Evolutionary conservation across 495 filamentous ascomycete genomes (phyloP), one percentile per base, ranked within the genome.

Genomic region (Tricharina praecox): DNA sequence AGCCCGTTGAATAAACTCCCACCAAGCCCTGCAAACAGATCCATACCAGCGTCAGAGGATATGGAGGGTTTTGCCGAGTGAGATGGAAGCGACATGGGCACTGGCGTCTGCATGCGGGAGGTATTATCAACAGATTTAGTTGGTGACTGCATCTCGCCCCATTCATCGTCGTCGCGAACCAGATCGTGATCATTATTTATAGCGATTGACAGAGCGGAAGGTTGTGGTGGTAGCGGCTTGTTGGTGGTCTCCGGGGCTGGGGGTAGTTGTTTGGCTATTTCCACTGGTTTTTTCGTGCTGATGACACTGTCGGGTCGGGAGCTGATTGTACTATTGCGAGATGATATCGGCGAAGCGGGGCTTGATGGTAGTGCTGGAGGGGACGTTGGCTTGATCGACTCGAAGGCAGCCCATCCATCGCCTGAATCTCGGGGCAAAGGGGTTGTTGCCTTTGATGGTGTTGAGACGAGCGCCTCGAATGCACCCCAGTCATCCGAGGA

Each of bases 161-260:
- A 66, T 30, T 66, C 64, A 28, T 65, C 61, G 30, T 62, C 61
- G 13, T 65, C 63, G 30, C 57, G 25, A n/a, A 39, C n/a, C 21
- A 16, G 40, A 8, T 19, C 20, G 3, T 11, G 40, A 11, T 18
- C 40, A 24, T 24, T 43, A 20, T 7, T 16, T 2, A 3, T 43
- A 11, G 40, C 24, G 24, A 43, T 3, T n/a, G 40, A 43, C 20
- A 43, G 20, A 11, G 34, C 34, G 34, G 34, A 4, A 9, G 34
- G 34, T 20, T 41, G n/a, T 34, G 30, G 23, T 39, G 30, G 13
- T 10, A 15, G 45, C n/a, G 35, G 19, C 39, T n/a, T n/a, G n/a
- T n/a, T n/a, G n/a, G n/a, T n/a, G n/a, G n/a, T n/a, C n/a, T n/a
- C n/a, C n/a, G n/a, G n/a, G n/a, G n/a, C n/a, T n/a, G n/a, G n/a